A percentile compares a stretch with the other conserved stretches of the same genome.
These are phyloP conservation scores for Tylopilus sp. DNA, from an alignment of 768 basidiomycete species.

Conservation along the genomic window DNA sequence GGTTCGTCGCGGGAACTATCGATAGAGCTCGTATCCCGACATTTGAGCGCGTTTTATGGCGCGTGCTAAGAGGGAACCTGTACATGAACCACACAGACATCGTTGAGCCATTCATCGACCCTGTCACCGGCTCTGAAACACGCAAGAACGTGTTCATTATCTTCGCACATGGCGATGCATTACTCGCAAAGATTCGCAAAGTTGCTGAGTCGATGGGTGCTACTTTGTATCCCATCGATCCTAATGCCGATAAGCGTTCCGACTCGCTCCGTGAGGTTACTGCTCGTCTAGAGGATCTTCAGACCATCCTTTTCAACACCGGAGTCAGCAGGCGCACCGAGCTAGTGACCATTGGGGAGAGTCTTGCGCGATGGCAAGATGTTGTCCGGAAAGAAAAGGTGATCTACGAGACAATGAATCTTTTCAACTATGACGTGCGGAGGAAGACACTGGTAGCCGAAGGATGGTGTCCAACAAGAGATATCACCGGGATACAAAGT, in stretches of 20 bases:
- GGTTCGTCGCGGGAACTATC: conserved; percentile 95
- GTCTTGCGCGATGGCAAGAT: conserved; percentile 86
- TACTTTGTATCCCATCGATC: conserved; percentile 93
- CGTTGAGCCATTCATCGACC: conserved; percentile 86
- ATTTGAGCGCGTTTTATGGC: conserved; percentile 97
- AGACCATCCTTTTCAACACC: conserved; percentile 87
- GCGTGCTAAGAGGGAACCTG: conserved; percentile 93
- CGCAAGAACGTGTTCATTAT: conserved; percentile 99
- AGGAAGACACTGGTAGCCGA: conserved; percentile 95
- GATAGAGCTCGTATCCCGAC: conserved; percentile 88
- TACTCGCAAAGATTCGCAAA: conserved; percentile 95
- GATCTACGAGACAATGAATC: conserved; percentile 92
- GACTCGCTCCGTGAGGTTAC: conserved; percentile 89
- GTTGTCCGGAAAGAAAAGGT: conserved; percentile 94
- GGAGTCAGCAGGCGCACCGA: conserved; percentile 77
- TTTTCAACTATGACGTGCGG: conserved; percentile 92
- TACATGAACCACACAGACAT: conserved; percentile 99
- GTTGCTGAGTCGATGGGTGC: conserved; percentile 99
- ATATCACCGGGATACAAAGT: conserved; percentile 80
- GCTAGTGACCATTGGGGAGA: conserved; percentile 81
- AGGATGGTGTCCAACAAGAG: conserved; percentile 95
- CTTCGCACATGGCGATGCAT: conserved; percentile 91
- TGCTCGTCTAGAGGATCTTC: conserved; percentile 85
- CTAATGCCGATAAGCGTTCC: conserved; percentile 88
- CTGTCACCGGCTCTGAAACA: conserved; percentile 75